Percentiles rank a stretch among this genome's conserved stretches.
Evolutionary conservation across 2,329 filamentous ascomycete species (phyloP).

Genomic region (Fusarium tanahbumbuense): DNA sequence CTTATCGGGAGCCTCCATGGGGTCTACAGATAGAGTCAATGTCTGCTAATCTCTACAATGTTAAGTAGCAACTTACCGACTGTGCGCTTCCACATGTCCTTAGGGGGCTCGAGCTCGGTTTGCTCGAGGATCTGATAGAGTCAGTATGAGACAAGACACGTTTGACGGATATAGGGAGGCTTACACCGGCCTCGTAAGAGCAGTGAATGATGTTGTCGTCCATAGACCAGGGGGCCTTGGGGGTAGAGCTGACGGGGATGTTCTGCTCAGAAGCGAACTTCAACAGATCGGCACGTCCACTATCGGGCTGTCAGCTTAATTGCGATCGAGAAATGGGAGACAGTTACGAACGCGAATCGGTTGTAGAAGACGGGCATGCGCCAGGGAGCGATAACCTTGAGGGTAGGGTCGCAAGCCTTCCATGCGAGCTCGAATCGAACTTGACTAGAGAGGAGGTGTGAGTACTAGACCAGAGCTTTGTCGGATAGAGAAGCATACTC

Average conservation of each 20-base stretch:
- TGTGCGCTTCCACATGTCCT: conserved; percentile 77
- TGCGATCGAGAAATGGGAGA: background rate
- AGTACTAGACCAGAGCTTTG: background rate
- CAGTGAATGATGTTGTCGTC: conserved; percentile 49
- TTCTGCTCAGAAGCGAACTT: conserved; percentile 74
- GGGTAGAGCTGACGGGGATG: conserved; percentile 79
- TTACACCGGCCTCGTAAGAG: conserved; percentile 33
- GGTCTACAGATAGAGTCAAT: conserved; percentile 54
- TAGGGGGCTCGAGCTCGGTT: conserved; percentile 66
- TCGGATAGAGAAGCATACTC: conserved; percentile 6
- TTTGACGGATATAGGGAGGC: background rate
- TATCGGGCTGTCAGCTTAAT: background rate
- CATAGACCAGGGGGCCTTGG: conserved; percentile 76
- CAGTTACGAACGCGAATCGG: conserved; percentile 62
- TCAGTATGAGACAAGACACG: background rate
- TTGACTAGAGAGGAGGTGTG: conserved; percentile 32
- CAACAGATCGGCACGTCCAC: conserved; percentile 66
- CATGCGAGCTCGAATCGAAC: conserved; percentile 55
- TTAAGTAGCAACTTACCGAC: conserved; percentile 18
- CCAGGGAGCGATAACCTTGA: conserved; percentile 81
- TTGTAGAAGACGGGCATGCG: conserved; percentile 76
- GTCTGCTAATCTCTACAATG: background rate
- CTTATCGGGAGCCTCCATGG: conserved; percentile 70
- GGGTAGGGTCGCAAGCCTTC: conserved; percentile 65
- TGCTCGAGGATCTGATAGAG: conserved; percentile 57